Conservation (phyloP, 148 eudicot species). For the Vaccinium vitisidaea region DNA sequence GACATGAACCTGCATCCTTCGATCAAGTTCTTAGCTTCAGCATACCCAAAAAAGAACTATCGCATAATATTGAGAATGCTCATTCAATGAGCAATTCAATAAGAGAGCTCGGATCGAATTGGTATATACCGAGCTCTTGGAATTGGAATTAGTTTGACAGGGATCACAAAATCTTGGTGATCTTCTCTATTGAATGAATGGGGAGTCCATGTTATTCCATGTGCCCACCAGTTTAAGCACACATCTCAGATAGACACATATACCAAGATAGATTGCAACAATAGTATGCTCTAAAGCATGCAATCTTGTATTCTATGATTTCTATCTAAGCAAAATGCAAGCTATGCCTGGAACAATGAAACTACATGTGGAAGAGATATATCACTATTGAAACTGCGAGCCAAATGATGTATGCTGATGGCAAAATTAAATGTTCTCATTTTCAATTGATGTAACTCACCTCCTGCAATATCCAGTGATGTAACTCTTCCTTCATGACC, state of each 20-base stretch:
- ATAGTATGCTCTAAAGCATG: neutral
- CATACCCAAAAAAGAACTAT: neutral
- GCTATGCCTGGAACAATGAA: neutral
- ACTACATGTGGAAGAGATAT: neutral
- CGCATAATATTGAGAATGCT: neutral
- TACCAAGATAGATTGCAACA: neutral
- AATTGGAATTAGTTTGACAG: too few relatives aligned
- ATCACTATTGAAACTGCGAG: neutral
- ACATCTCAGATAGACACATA: neutral
- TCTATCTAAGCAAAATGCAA: neutral
- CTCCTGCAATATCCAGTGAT: slow-evolving; percentile 68
- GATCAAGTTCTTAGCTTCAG: neutral
- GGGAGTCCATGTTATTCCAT: neutral
- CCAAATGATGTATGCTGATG: neutral
- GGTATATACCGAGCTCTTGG: too few relatives aligned
- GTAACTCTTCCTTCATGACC: slow-evolving; percentile 83
- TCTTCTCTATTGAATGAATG: too few relatives aligned
- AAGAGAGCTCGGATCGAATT: too few relatives aligned
- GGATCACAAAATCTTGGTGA: too few relatives aligned
- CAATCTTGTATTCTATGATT: neutral
- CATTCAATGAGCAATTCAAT: too few relatives aligned
- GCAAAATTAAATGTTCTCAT: neutral
- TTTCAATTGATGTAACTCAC: slow-evolving; percentile 24
- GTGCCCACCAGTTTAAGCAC: neutral
- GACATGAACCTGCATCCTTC: neutral